Evolutionary conservation across 108 stramenopile species (phyloP).

Genomic region (Skeletonema menzelii): DNA sequence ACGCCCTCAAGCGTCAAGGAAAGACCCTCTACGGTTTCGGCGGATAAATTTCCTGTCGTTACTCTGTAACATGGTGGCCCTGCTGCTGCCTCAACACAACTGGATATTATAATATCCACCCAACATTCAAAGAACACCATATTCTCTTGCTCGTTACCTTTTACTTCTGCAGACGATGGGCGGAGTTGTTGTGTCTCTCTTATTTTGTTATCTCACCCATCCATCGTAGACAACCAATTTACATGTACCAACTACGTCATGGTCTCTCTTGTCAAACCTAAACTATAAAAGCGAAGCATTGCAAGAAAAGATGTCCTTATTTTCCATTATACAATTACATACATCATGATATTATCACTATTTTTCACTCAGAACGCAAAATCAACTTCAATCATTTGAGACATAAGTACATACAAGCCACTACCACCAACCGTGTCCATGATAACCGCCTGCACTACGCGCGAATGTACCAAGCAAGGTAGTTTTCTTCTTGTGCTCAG

Average conservation of each 20-base stretch:
- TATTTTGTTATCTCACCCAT: not conserved
- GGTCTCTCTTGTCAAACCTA: no score
- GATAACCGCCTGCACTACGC: not conserved
- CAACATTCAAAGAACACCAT: not conserved
- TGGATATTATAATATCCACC: not conserved
- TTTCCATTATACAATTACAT: no score
- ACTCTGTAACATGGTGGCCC: not conserved
- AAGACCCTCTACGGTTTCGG: conserved; percentile 94
- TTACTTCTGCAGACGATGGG: no score
- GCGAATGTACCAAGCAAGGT: not conserved
- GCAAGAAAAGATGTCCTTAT: no score
- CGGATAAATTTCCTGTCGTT: conserved; percentile 56
- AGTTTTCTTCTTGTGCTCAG: not conserved
- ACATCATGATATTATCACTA: no score
- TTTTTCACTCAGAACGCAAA: no score
- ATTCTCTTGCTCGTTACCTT: no score
- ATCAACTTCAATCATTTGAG: no score
- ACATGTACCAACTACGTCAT: no score
- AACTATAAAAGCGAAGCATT: no score
- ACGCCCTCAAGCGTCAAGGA: conserved; percentile 95
- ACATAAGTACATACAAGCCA: not conserved
- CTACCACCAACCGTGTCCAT: not conserved
- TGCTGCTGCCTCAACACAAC: no score
- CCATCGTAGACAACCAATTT: no score
- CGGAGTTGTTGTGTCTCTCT: not conserved